Evolutionary conservation across 1,284 basidiomycete genomes (phyloP), one percentile per base, ranked within the genome.

Genomic region (Hymenochaete sp.): DNA sequence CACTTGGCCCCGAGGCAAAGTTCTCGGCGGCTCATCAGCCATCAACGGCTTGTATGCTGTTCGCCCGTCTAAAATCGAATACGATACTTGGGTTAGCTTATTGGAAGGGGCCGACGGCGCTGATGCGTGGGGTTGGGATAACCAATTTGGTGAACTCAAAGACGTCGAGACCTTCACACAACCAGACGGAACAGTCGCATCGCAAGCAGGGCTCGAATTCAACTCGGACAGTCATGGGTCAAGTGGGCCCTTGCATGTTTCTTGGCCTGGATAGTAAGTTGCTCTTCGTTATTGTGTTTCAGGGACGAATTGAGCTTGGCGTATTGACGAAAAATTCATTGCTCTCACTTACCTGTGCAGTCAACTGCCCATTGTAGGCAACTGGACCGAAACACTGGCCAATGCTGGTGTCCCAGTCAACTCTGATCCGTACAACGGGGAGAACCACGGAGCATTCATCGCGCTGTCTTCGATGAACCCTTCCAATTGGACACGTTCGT

Each of bases 31-130:
- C 14, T 82, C 72, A 3, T 70, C 74, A 29, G 79, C 82, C 4
- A 70, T 83, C 48, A 87, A 87, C 62, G 84, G 80, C 45, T 68
- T 84, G 63, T 87, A 83, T 63, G 67, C 75, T 41, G 67, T 78
- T 42, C 68, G 74, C 2, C 75, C 75, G 6, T 68, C 70, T 22
- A 53, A 69, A 33, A 52, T 67, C 43, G 77, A 82, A 56, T 63
- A 79, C 53, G 69, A 79, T 53, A 65, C 73, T 2, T 79, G 75
- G 75, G 63, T 70, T 7, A 55, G 60, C 11, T 57, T 79, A 49
- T 62, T 72, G 44, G 58, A 59, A 3, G 51, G 56, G 0, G 53
- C 62, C 45, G 60, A 63, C 39, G 57, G 56, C 36, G 54, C 55
- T n/a, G 42, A 54, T n/a, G 56, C 60, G 18, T 82, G 79, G 79